A percentile compares a stretch with the other conserved stretches of the same genome.
Evolutionary conservation across 306 rosid genomes (phyloP).

Genomic region (Macrotyloma uniflorum): DNA sequence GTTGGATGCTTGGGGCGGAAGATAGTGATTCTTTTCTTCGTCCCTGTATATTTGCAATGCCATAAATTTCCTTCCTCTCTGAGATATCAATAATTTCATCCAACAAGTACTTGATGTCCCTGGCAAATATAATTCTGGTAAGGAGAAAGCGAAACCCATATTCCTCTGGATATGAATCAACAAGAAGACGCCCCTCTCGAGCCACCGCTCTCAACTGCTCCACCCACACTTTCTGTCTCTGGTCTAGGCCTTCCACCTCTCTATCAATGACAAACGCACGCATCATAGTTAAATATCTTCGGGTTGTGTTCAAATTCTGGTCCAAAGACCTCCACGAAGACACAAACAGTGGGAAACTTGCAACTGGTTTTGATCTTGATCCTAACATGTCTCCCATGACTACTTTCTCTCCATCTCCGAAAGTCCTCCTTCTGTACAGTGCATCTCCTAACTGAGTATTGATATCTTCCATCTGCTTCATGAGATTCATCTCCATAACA

Average conservation of each 20-base stretch:
- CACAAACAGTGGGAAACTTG: neutral
- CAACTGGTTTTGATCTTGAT: neutral
- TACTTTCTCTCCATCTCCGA: neutral
- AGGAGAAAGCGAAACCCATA: neutral
- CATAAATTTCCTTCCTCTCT: constrained; percentile 22
- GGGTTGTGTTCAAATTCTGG: neutral
- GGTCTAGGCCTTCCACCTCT: neutral
- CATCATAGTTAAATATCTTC: neutral
- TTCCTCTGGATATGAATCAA: neutral
- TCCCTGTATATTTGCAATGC: constrained; percentile 15
- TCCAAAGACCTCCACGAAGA: neutral
- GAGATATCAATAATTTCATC: neutral
- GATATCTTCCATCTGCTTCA: constrained; percentile 3
- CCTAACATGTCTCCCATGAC: neutral
- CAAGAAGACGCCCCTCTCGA: neutral
- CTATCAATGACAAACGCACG: neutral
- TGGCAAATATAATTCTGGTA: neutral
- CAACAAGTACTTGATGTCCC: neutral
- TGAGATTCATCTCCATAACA: neutral
- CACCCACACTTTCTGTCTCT: constrained; percentile 32
- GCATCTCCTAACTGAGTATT: constrained; percentile 23
- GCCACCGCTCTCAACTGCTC: constrained; percentile 10
- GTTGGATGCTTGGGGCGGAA: neutral
- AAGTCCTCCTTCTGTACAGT: neutral
- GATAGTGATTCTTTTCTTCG: neutral